Evolutionary conservation across 2,329 filamentous ascomycete species (phyloP).

Genomic region (Trichothecium sympodiale): DNA sequence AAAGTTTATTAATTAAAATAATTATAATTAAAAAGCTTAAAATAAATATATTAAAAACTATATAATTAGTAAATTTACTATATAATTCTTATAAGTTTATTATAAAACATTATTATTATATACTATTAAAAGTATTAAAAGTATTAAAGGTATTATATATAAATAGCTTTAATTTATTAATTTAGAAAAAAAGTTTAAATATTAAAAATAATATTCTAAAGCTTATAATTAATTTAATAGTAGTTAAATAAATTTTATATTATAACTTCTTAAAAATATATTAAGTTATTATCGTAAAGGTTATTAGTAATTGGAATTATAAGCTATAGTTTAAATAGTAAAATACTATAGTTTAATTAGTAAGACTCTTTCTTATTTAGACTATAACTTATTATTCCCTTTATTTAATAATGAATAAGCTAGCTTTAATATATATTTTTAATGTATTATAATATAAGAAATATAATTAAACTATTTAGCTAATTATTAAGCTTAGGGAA

Average conservation of each 20-base stretch:
- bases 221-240: too few relatives aligned
- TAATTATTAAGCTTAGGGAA: not conserved
- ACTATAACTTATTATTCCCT: too few relatives aligned
- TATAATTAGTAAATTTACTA: slow-evolving; percentile 1
- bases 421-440: too few relatives aligned
- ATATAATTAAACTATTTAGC: not conserved
- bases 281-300: too few relatives aligned
- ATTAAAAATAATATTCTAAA: too few relatives aligned
- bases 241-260: too few relatives aligned
- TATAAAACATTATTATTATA: not conserved
- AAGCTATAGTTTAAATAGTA: too few relatives aligned
- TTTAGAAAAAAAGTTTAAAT: too few relatives aligned
- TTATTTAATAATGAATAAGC: too few relatives aligned
- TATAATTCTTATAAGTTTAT: slow-evolving; percentile 1
- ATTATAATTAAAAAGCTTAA: not conserved
- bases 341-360: slow-evolving; percentile 1
- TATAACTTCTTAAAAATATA: too few relatives aligned
- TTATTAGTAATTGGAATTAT: too few relatives aligned
- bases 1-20: not conserved
- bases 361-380: not conserved
- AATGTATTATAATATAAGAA: too few relatives aligned
- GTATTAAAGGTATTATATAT: not conserved
- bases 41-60: not conserved
- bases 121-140: slow-evolving; percentile 1
- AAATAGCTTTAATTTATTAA: not conserved